Evolutionary conservation across 1,284 basidiomycete species (phyloP).

Genomic region (Boletus hoseneyae): DNA sequence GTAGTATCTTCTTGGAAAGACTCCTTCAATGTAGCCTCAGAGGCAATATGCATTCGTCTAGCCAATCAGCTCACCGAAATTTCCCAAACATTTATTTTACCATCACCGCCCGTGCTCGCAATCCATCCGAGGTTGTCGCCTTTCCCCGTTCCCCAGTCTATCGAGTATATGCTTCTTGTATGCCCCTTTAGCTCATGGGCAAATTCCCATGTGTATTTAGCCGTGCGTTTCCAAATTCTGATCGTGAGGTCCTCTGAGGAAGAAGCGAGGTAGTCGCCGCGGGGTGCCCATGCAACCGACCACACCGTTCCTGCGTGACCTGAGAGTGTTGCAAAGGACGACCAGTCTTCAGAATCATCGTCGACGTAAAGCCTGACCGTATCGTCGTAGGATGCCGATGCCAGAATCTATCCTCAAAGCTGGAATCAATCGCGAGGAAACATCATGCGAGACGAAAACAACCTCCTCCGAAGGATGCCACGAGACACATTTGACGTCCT

Average conservation of each 20-base stretch:
- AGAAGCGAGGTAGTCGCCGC: slow-evolving; percentile 81
- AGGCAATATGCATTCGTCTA: not conserved
- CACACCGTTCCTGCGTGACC: slow-evolving; percentile 91
- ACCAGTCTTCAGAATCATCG: slow-evolving; percentile 96
- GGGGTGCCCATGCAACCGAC: slow-evolving; percentile 81
- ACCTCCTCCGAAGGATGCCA: slow-evolving; percentile 98
- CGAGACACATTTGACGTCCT: slow-evolving; percentile 93
- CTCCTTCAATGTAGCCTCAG: slow-evolving; percentile 12
- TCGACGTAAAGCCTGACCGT: slow-evolving; percentile 93
- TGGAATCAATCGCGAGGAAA: slow-evolving; percentile 17
- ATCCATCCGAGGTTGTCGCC: slow-evolving; percentile 64
- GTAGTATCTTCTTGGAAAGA: slow-evolving; percentile 28
- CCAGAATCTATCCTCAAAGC: slow-evolving; percentile 70
- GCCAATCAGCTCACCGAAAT: slow-evolving; percentile 47
- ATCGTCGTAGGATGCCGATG: slow-evolving; percentile 96
- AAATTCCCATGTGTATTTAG: slow-evolving; percentile 57
- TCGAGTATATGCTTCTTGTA: slow-evolving; percentile 73
- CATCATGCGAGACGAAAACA: slow-evolving; percentile 17
- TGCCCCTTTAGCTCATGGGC: slow-evolving; percentile 58
- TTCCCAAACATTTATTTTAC: slow-evolving; percentile 71
- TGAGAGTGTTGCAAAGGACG: slow-evolving; percentile 75
- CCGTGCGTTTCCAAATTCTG: slow-evolving; percentile 63
- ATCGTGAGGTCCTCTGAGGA: slow-evolving; percentile 78
- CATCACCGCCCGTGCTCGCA: slow-evolving; percentile 75
- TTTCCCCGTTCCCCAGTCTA: slow-evolving; percentile 72